These are phyloP conservation scores for Lolium rigidum DNA, from an alignment of 176 grass and related monocot species.

Conservation along the genomic window DNA sequence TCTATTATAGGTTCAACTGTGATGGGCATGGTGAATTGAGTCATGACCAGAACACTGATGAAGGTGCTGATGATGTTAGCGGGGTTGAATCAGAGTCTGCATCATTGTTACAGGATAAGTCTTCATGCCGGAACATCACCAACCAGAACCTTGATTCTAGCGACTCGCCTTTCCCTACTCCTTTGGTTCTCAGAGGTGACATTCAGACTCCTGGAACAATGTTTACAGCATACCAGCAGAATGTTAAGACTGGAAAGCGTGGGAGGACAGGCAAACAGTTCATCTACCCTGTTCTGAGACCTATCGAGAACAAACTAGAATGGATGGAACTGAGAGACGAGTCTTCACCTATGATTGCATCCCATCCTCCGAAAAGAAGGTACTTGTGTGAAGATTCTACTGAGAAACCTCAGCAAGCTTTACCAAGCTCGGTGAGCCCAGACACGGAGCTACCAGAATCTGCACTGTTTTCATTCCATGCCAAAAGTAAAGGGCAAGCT, in stretches of 20 bases:
- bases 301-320: conserved; percentile 55
- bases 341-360: conserved; percentile 8
- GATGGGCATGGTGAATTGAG: conserved; percentile 12
- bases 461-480: conserved; percentile 21
- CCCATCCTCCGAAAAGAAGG: conserved; percentile 41
- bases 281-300: conserved; percentile 65
- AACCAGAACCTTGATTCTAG: conserved; percentile 32
- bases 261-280: conserved; percentile 58
- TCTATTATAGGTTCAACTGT: conserved; percentile 38
- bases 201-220: conserved; percentile 75
- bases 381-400: conserved; percentile 18
- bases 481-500: conserved; percentile 5
- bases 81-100: conserved; percentile 18
- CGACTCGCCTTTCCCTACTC: conserved; percentile 79
- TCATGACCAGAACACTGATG: conserved; percentile 24
- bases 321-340: conserved; percentile 38
- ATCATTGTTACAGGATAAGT: conserved; percentile 28
- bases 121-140: conserved; percentile 22
- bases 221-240: conserved; percentile 44
- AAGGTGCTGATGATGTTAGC: not conserved
- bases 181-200: conserved; percentile 63
- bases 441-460: conserved; percentile 9
- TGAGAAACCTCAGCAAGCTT: conserved; percentile 29
- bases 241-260: conserved; percentile 47
- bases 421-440: not conserved